These are phyloP conservation scores for Setaria italica DNA, from an alignment of 202 grass and related monocot species.

Conservation along the genomic window DNA sequence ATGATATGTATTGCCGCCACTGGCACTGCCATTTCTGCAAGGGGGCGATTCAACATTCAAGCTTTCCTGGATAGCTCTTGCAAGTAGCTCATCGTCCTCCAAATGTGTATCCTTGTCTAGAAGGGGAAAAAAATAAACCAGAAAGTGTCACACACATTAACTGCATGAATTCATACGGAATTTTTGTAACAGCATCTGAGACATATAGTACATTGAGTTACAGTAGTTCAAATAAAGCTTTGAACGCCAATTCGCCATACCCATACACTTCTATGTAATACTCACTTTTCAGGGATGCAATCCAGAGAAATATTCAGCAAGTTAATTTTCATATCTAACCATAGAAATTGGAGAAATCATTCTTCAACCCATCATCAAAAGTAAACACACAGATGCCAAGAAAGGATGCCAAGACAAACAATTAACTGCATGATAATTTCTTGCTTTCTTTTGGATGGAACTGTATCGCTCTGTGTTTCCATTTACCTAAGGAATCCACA, in stretches of 20 bases:
- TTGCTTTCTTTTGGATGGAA: not conserved
- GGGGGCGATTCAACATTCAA: constrained; percentile 77
- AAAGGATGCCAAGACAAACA: constrained; percentile 17
- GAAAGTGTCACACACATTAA: constrained; percentile 28
- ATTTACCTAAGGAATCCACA: not conserved
- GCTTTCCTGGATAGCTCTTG: constrained; percentile 97
- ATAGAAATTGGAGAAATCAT: not conserved
- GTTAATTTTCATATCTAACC: constrained; percentile 20
- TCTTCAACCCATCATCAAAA: constrained; percentile 3
- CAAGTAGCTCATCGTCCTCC: constrained; percentile 94
- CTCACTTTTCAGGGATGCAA: constrained; percentile 21
- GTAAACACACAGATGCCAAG: not conserved
- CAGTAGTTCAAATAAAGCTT: not conserved
- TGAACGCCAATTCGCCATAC: not conserved
- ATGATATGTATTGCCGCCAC: constrained; percentile 51
- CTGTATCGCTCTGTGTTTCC: constrained; percentile 21
- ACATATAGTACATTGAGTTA: not conserved
- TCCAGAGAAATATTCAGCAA: constrained; percentile 20
- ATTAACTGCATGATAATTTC: not conserved
- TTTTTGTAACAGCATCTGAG: not conserved
- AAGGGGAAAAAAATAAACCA: constrained; percentile 43
- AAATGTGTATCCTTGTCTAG: constrained; percentile 73
- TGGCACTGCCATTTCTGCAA: constrained; percentile 40
- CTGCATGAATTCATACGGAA: constrained; percentile 25
- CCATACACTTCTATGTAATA: constrained; percentile 30